Conservation (phyloP, 163 green algal genomes). For the Chlamydomonas reinhardtii region DNA sequence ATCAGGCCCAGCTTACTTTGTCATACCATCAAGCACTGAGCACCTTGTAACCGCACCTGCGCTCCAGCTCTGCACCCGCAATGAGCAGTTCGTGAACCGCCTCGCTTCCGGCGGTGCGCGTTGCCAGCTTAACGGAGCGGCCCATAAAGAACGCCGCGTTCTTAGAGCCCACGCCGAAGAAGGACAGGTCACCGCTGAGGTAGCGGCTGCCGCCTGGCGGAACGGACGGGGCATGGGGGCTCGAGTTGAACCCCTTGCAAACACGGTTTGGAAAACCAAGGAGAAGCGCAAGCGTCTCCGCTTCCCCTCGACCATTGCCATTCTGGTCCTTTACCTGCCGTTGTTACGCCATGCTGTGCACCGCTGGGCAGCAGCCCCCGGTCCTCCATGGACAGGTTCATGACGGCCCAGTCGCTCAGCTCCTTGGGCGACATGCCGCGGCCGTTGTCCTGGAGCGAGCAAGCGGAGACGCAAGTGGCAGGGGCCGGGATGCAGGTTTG, state of each 20-base stretch:
- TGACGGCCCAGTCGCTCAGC: constrained; percentile 89
- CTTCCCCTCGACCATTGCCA: no score
- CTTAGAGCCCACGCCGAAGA: constrained; percentile 88
- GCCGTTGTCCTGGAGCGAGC: constrained; percentile 79
- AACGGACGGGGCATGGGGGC: neutral
- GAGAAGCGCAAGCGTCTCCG: no score
- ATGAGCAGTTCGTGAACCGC: constrained; percentile 87
- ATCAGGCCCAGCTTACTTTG: no score
- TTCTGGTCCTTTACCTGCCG: no score
- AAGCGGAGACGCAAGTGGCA: neutral
- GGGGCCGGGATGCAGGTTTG: neutral
- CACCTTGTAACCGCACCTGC: constrained; percentile 32
- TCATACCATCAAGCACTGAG: no score
- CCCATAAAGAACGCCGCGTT: constrained; percentile 90
- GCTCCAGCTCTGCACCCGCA: constrained; percentile 52
- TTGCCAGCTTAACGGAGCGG: constrained; percentile 78
- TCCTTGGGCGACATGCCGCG: constrained; percentile 82
- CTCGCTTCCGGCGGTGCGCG: constrained; percentile 52
- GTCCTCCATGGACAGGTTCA: constrained; percentile 91
- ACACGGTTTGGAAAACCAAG: no score
- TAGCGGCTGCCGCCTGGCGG: constrained; percentile 63
- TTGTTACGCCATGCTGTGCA: neutral
- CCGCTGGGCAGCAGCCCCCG: constrained; percentile 61
- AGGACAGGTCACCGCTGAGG: constrained; percentile 82
- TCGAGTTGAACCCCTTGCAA: no score